Conservation (phyloP, 169 alveolate species). For the Cystoisospora suis region DNA sequence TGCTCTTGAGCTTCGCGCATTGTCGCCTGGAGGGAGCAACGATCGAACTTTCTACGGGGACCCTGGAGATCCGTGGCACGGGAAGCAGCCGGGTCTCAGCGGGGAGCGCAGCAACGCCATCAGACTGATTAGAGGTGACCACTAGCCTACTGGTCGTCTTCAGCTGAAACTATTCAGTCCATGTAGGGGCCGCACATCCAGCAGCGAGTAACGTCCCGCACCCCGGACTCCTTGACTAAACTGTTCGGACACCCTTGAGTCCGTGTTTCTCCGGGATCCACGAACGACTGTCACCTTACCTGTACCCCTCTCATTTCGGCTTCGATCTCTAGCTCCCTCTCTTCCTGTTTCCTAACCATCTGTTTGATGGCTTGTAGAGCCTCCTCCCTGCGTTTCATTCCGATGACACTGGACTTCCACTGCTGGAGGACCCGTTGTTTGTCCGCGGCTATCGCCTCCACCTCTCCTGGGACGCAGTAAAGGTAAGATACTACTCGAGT, state of each 20-base stretch:
- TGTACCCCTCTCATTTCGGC: conserved; percentile 14
- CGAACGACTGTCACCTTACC: neutral
- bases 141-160: too few relatives aligned
- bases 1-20: conserved; percentile 6
- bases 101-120: too few relatives aligned
- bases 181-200: too few relatives aligned
- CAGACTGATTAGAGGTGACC: too few relatives aligned
- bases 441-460: neutral
- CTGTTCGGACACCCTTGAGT: neutral
- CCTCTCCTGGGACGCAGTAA: neutral
- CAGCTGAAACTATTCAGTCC: too few relatives aligned
- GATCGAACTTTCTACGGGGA: too few relatives aligned
- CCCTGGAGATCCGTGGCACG: too few relatives aligned
- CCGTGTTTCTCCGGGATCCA: too few relatives aligned
- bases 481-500: neutral
- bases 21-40: neutral
- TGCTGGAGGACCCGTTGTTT: conserved; percentile 35
- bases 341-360: conserved; percentile 8
- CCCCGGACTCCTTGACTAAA: too few relatives aligned
- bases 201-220: too few relatives aligned
- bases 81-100: too few relatives aligned
- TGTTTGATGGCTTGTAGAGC: conserved; percentile 26
- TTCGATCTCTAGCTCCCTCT: neutral
- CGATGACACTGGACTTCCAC: conserved; percentile 19
- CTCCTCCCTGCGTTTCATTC: conserved; percentile 35